Conservation (phyloP, 331 rosid species). For the Saraca asoca region DNA sequence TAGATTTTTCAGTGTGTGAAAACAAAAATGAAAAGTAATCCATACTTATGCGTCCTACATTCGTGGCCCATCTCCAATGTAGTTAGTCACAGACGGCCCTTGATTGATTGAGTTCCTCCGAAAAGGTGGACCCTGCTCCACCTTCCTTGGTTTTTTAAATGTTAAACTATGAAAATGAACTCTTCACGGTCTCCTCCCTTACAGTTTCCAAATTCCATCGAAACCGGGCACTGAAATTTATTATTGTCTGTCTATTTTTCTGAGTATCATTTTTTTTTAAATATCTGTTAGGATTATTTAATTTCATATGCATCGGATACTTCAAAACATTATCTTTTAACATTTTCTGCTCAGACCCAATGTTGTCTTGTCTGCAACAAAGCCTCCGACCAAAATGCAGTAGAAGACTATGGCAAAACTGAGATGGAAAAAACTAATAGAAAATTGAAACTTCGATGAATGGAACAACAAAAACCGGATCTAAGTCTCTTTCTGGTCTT, state of each 20-base stretch:
- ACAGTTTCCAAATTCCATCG: constrained; percentile 7
- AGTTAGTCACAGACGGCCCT: not conserved
- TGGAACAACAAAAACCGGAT: not conserved
- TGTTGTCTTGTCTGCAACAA: not conserved
- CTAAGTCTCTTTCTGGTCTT: no score
- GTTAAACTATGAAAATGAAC: no score
- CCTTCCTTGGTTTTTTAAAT: not conserved
- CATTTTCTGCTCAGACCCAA: not conserved
- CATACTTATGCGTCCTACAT: no score
- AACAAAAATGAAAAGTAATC: no score
- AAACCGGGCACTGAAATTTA: constrained; percentile 39
- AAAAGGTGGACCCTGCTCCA: constrained; percentile 28
- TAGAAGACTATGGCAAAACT: not conserved
- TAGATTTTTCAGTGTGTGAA: not conserved
- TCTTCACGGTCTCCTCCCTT: not conserved
- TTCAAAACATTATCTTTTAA: not conserved
- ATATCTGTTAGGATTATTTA: not conserved
- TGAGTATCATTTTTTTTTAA: not conserved
- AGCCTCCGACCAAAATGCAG: not conserved
- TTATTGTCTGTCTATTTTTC: not conserved
- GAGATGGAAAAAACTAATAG: not conserved
- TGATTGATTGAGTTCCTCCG: not conserved
- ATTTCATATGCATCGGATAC: constrained; percentile 20
- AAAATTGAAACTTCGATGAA: no score
- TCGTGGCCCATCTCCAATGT: not conserved